Evolutionary conservation across 345 rosid species (phyloP).

Genomic region (Syzygium jambos): DNA sequence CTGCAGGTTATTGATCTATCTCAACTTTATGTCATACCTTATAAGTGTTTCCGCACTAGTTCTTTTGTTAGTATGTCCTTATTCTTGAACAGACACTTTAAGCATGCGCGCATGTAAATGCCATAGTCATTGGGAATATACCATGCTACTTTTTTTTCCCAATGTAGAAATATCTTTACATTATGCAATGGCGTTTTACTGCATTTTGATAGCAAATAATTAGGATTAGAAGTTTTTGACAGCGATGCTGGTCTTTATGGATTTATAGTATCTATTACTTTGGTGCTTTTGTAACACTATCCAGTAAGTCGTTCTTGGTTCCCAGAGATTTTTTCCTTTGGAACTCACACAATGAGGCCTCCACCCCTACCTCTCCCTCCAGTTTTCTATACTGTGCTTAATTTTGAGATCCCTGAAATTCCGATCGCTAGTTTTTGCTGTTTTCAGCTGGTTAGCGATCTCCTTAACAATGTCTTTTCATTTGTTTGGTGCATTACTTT

Average conservation of each 20-base stretch:
- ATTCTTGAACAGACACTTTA: neutral
- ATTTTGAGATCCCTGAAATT: neutral
- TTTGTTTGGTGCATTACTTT: neutral
- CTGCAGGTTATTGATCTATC: slow-evolving; percentile 59
- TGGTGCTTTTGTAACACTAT: neutral
- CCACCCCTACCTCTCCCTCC: neutral
- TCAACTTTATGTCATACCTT: neutral
- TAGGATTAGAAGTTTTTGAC: neutral
- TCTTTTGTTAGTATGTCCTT: neutral
- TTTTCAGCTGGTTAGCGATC: neutral
- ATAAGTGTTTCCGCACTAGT: neutral
- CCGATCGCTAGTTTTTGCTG: neutral
- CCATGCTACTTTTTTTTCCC: neutral
- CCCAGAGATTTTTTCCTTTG: neutral
- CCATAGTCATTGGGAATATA: neutral
- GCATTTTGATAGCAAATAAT: neutral
- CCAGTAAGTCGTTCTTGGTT: neutral
- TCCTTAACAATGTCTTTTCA: neutral
- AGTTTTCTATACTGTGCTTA: neutral
- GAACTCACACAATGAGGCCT: neutral
- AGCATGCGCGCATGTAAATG: neutral
- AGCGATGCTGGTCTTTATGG: neutral
- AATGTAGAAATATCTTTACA: neutral
- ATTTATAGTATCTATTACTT: neutral
- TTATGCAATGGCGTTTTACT: neutral